Base-by-base conservation (phyloP, 768 basidiomycete species). In the Mycena capillaripes region DNA sequence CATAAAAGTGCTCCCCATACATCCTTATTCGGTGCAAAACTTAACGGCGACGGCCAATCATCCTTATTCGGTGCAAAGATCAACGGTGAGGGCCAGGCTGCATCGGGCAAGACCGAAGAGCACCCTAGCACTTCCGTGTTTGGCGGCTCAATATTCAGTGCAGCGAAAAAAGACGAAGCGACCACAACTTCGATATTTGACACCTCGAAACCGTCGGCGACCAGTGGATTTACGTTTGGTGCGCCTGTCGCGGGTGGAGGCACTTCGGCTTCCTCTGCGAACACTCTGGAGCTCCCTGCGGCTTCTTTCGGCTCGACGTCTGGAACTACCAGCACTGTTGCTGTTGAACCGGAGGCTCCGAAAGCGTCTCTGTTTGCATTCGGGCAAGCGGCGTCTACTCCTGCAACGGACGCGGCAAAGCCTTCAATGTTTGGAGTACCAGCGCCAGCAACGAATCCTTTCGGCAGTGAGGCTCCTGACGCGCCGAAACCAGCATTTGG, bases 401-500 rank as follows among this genome's bases (percentile, higher is more conserved):
- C 78, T 38, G 40, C 67, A 11, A 62, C 68, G 16, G 70, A 76
- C 17, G 66, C 69, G 3, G 53, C 73, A 11, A 77, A 75, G 38
- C 76, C 78, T 25, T 56, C 73, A 59, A 73, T 71, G 36, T 80
- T 79, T 46, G 78, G 76, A 23, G 60, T 72, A n/a, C 30, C 74
- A 29, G 59, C 70, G 10, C 55, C 69, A 0, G 25, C 70, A 23
- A 11, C 75, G 34, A 73, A 73, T 65, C 60, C 66, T 32, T 70
- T 75, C 50, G 63, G 62, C 62, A 67, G 58, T 61, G 53, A 67
- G 19, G 55, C 67, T 21, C 48, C 79, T 11, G 85, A 88, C 29
- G 76, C 82, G 0, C 79, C 86, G 0, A 88, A 89, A 75, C 80
- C 88, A 2, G 32, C 82, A 9, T 89, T 90, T 58, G 78, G 56